Percentiles rank a stretch among this genome's conserved stretches.
Conservation (phyloP, 768 basidiomycete species). For the Imleria badia region DNA sequence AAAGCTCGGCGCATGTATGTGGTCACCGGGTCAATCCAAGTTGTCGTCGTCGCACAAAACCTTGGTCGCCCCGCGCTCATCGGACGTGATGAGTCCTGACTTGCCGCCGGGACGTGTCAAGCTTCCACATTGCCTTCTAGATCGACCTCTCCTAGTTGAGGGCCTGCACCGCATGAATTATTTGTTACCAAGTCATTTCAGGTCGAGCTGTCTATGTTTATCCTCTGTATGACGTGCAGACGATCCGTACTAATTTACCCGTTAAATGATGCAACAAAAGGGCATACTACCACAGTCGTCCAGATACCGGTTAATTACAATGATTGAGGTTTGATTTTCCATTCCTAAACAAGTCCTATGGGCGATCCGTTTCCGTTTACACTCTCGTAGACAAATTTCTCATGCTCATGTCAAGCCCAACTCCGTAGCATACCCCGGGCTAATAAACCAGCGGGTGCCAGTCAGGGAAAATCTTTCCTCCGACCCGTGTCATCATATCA, state of each 20-base stretch:
- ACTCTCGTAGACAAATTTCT: background rate
- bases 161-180: background rate
- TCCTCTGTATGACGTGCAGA: background rate
- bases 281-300: background rate
- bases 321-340: constrained; percentile 17
- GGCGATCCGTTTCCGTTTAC: constrained; percentile 3
- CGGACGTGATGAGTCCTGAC: background rate
- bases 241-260: background rate
- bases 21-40: background rate
- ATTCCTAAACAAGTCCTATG: constrained; percentile 6
- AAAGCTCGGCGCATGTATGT: too few relatives aligned
- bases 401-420: background rate
- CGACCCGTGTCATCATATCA: background rate
- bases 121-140: background rate
- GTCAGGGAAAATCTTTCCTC: background rate
- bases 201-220: background rate
- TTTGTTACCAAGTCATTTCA: background rate
- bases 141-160: background rate
- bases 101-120: background rate
- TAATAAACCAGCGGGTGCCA: constrained; percentile 5
- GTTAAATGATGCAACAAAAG: background rate
- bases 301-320: constrained; percentile 5
- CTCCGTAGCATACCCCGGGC: background rate
- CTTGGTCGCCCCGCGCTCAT: too few relatives aligned
- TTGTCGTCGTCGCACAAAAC: background rate